These are phyloP conservation scores for Trametes coccinea DNA, from an alignment of 768 basidiomycete genomes.

Conservation along the genomic window DNA sequence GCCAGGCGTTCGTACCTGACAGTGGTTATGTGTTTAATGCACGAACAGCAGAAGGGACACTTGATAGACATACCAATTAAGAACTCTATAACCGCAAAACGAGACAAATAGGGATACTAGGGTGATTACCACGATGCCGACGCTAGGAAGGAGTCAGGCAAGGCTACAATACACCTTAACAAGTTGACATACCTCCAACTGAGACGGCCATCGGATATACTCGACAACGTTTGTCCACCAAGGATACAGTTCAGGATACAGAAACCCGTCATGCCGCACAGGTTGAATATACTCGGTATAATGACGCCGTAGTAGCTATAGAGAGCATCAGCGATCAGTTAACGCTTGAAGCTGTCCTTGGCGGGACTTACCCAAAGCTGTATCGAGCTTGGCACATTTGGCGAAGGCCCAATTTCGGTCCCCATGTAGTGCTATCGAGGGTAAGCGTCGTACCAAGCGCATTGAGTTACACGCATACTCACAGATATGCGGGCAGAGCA, in stretches of 20 bases:
- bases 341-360: constrained; percentile 38
- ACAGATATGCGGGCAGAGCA: constrained; percentile 47
- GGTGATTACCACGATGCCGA: constrained; percentile 81
- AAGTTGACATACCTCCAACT: constrained; percentile 47
- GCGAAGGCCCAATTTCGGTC: constrained; percentile 76
- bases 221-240: constrained; percentile 60
- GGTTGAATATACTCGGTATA: constrained; percentile 47
- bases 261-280: constrained; percentile 55
- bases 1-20: constrained; percentile 70
- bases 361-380: constrained; percentile 49
- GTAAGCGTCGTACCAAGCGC: background rate
- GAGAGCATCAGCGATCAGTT: background rate
- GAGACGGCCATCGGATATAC: constrained; percentile 47
- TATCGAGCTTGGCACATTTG: constrained; percentile 79
- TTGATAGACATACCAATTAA: constrained; percentile 47
- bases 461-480: constrained; percentile 2
- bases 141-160: constrained; percentile 38
- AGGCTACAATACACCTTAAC: background rate
- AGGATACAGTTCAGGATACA: constrained; percentile 60
- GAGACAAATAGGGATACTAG: constrained; percentile 65
- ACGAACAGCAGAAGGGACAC: background rate
- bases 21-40: background rate
- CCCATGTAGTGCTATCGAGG: constrained; percentile 57
- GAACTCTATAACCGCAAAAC: constrained; percentile 65
- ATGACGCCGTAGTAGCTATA: constrained; percentile 58